Conservation (phyloP, 768 basidiomycete genomes). For the Boletus sensibilis region DNA sequence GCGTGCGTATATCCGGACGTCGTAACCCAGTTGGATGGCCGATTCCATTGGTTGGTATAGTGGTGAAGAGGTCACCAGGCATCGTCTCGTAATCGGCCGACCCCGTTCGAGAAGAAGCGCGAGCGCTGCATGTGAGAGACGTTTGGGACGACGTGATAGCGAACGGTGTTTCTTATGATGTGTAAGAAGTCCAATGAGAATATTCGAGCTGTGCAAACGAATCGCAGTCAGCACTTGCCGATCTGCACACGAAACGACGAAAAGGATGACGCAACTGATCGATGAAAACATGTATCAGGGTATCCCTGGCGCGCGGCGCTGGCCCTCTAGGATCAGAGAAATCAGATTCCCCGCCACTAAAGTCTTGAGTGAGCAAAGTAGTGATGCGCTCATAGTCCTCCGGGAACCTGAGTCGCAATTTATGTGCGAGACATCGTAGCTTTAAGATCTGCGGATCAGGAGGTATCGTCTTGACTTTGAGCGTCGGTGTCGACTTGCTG, state of each 20-base stretch:
- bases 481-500: slow-evolving; percentile 47
- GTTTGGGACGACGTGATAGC: slow-evolving; percentile 39
- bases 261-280: slow-evolving; percentile 40
- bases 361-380: slow-evolving; percentile 33
- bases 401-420: slow-evolving; percentile 56
- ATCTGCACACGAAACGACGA: not conserved
- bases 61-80: slow-evolving; percentile 79
- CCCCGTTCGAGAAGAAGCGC: slow-evolving; percentile 81
- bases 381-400: slow-evolving; percentile 43
- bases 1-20: slow-evolving; percentile 65
- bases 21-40: slow-evolving; percentile 72
- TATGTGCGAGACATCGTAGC: slow-evolving; percentile 53
- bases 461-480: slow-evolving; percentile 41
- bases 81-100: slow-evolving; percentile 67
- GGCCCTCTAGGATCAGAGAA: slow-evolving; percentile 36
- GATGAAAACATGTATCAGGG: slow-evolving; percentile 41
- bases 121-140: slow-evolving; percentile 76
- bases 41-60: slow-evolving; percentile 79
- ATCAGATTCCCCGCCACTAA: slow-evolving; percentile 35
- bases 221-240: slow-evolving; percentile 7
- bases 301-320: slow-evolving; percentile 32
- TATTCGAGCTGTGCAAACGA: slow-evolving; percentile 66
- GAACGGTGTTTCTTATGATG: slow-evolving; percentile 58
- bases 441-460: slow-evolving; percentile 49
- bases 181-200: slow-evolving; percentile 78